Evolutionary conservation across 225 moss, liverwort and hornwort genomes (phyloP).

Genomic region (Thuidium tamariscinum): DNA sequence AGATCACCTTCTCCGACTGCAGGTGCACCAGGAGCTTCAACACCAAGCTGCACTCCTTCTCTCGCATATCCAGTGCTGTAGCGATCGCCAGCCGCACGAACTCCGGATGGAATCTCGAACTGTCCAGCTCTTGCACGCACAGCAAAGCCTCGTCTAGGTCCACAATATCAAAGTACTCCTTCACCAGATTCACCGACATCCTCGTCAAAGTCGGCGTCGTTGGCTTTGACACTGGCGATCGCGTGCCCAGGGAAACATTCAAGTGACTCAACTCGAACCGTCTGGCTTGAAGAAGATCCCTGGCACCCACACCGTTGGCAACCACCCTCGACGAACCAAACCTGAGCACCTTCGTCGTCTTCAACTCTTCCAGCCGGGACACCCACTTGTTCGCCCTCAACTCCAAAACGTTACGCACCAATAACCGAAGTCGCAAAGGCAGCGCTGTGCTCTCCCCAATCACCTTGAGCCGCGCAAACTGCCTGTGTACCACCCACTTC

Average conservation of each 20-base stretch:
- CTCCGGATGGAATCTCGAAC: slow-evolving; percentile 46
- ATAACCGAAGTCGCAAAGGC: slow-evolving; percentile 62
- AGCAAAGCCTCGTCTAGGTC: slow-evolving; percentile 59
- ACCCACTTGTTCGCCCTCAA: slow-evolving; percentile 69
- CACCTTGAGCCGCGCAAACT: slow-evolving; percentile 39
- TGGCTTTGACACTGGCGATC: not conserved
- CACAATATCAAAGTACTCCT: slow-evolving; percentile 59
- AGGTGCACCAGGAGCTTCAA: slow-evolving; percentile 54
- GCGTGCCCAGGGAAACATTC: not conserved
- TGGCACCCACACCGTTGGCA: not conserved
- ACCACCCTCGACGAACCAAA: not conserved
- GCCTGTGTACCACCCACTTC: slow-evolving; percentile 34
- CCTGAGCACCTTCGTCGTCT: slow-evolving; percentile 49
- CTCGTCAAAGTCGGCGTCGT: slow-evolving; percentile 22
- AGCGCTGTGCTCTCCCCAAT: slow-evolving; percentile 24
- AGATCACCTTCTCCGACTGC: slow-evolving; percentile 20
- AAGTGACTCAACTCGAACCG: not conserved
- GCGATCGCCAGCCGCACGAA: slow-evolving; percentile 50
- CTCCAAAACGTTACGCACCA: slow-evolving; percentile 63
- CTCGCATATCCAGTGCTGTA: slow-evolving; percentile 50
- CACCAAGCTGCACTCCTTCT: slow-evolving; percentile 51
- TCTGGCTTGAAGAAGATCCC: not conserved
- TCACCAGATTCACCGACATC: slow-evolving; percentile 60
- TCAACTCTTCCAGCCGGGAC: slow-evolving; percentile 69
- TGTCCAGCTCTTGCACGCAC: slow-evolving; percentile 70